Conservation (phyloP, 179 eudicot species). For the Drosera spatulata region DNA sequence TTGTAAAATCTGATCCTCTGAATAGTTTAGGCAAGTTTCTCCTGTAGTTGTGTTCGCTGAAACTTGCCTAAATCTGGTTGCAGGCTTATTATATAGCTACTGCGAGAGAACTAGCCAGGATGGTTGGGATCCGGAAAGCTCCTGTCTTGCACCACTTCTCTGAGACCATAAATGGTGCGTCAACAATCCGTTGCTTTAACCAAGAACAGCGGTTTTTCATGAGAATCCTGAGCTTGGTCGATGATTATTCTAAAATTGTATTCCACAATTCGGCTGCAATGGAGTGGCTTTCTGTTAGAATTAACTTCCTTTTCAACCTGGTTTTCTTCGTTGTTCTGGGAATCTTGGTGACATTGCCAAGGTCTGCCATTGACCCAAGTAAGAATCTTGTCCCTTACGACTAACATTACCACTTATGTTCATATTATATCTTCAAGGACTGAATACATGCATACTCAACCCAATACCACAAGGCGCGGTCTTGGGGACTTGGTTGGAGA, state of each 20-base stretch:
- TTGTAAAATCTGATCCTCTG: no score
- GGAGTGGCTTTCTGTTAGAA: slow-evolving; percentile 85
- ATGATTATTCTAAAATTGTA: slow-evolving; percentile 68
- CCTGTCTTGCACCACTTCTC: slow-evolving; percentile 84
- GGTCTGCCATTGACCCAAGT: slow-evolving; percentile 77
- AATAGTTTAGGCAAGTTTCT: background rate
- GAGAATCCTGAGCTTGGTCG: slow-evolving; percentile 34
- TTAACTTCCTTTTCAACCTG: slow-evolving; percentile 67
- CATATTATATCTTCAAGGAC: no score
- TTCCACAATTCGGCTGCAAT: slow-evolving; percentile 79
- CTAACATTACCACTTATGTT: no score
- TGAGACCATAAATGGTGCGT: slow-evolving; percentile 57
- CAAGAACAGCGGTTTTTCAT: slow-evolving; percentile 56
- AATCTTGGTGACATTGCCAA: slow-evolving; percentile 67
- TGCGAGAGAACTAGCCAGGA: slow-evolving; percentile 79
- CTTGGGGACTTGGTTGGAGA: no score
- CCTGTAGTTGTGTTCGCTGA: background rate
- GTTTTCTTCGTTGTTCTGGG: slow-evolving; percentile 66
- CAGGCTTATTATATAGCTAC: slow-evolving; percentile 77
- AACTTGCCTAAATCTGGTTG: slow-evolving; percentile 6
- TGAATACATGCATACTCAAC: no score
- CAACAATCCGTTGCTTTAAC: slow-evolving; percentile 70
- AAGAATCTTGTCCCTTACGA: slow-evolving; percentile 12
- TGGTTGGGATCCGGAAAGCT: slow-evolving; percentile 66
- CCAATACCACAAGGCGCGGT: no score